Conservation (phyloP, 352 stramenopile species). For the Pythium myriotylum region DNA sequence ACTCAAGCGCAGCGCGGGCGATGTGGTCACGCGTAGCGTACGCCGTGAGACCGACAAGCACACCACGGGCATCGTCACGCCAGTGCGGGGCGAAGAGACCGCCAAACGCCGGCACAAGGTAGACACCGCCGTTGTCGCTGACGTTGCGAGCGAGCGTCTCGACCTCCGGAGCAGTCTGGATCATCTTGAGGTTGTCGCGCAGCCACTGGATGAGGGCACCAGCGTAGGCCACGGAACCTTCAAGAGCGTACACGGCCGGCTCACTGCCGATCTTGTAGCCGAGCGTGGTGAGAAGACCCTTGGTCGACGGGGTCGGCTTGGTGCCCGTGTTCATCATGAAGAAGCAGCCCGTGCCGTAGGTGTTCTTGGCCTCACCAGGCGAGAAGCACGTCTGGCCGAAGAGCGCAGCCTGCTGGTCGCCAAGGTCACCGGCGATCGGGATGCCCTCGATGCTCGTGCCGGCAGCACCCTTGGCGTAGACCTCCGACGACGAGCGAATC, state of each 20-base stretch:
- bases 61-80: constrained; percentile 95
- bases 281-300: constrained; percentile 96
- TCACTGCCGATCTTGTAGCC: constrained; percentile 83
- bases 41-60: constrained; percentile 96
- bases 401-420: constrained; percentile 96
- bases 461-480: constrained; percentile 70
- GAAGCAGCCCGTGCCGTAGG: constrained; percentile 99
- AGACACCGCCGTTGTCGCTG: constrained; percentile 95
- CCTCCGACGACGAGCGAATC: constrained; percentile 92
- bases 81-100: constrained; percentile 98
- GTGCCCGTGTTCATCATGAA: constrained; percentile 99
- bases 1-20: constrained; percentile 95
- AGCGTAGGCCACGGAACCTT: constrained; percentile 96
- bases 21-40: constrained; percentile 96
- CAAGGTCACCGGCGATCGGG: constrained; percentile 93
- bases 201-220: constrained; percentile 98
- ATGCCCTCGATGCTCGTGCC: constrained; percentile 83
- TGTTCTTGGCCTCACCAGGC: constrained; percentile 97
- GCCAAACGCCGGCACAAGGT: constrained; percentile 98
- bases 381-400: constrained; percentile 98
- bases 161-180: constrained; percentile 86
- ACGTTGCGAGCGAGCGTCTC: constrained; percentile 88
- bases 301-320: constrained; percentile 79
- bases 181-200: constrained; percentile 97
- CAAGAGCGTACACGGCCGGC: constrained; percentile 95